Evolutionary conservation across 2,329 filamentous ascomycete species (phyloP).

Genomic region (Exophiala oligosperma): DNA sequence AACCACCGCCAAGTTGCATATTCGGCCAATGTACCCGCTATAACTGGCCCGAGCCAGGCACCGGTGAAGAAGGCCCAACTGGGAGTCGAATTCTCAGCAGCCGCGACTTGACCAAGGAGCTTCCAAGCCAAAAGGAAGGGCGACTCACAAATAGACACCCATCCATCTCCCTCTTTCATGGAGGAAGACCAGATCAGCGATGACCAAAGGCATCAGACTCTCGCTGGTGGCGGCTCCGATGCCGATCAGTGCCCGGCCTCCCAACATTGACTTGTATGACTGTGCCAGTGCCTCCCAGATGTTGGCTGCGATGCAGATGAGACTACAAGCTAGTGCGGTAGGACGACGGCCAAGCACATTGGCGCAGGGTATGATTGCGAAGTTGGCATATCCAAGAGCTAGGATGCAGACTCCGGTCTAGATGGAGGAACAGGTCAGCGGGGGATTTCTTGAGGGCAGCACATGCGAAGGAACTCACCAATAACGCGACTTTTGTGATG

Average conservation of each 20-base stretch:
- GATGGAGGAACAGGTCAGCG: too few species aligned
- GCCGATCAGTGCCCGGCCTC: slow-evolving; percentile 60
- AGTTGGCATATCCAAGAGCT: slow-evolving; percentile 60
- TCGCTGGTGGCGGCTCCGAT: slow-evolving; percentile 59
- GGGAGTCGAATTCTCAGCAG: slow-evolving; percentile 46
- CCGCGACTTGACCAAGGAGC: slow-evolving; percentile 50
- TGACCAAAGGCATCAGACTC: slow-evolving; percentile 64
- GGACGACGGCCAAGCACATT: slow-evolving; percentile 54
- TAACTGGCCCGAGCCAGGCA: slow-evolving; percentile 52
- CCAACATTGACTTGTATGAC: slow-evolving; percentile 63
- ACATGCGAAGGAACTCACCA: too few species aligned
- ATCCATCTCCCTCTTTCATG: slow-evolving; percentile 64
- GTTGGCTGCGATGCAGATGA: slow-evolving; percentile 53
- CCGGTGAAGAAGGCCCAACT: slow-evolving; percentile 61
- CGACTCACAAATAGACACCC: slow-evolving; percentile 58
- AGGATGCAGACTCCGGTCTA: slow-evolving; percentile 53
- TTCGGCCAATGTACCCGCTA: slow-evolving; percentile 60
- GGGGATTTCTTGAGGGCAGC: too few species aligned
- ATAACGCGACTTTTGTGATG: too few species aligned
- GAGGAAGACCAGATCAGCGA: slow-evolving; percentile 64
- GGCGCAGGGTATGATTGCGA: slow-evolving; percentile 56
- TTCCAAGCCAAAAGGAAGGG: slow-evolving; percentile 49
- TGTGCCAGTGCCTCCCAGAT: slow-evolving; percentile 60
- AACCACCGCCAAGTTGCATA: slow-evolving; percentile 61
- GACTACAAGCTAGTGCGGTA: slow-evolving; percentile 52